Evolutionary conservation across 2,329 filamentous ascomycete genomes (phyloP), one percentile per base, ranked within the genome.

Genomic region (Exserohilum rostratum): DNA sequence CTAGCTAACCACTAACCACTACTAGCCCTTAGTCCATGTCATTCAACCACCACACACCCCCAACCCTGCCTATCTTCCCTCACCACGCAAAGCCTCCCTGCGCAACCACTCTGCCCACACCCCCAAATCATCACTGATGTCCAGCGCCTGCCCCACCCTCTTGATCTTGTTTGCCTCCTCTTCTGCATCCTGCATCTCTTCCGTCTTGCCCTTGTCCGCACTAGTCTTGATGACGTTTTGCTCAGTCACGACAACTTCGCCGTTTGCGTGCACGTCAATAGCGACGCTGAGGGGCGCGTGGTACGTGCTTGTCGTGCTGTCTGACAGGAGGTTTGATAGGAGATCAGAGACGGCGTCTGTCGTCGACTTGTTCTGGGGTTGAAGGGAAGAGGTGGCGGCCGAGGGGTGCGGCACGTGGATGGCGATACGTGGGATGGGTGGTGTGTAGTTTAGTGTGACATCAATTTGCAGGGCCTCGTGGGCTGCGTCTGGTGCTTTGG

Each of bases 191-290:
- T 47, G 20, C 18, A 29, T 33, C 15, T 27, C 18, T 3, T 39
- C 20, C 17, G n/a, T 30, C 17, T n/a, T 4, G 20, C 13, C n/a
- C 18, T 6, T 18, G 40, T 15, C 12, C 6, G 46, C 31, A 34
- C n/a, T 44, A 4, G 33, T 20, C 4, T 11, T 46, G 13, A 84
- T 66, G 4, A 85, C 66, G 58, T 88, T 87, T 62, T 89, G 84
- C 20, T 83, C 80, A 3, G 80, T 73, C 31, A 90, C 77, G 15
- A 82, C 77, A 3, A 90, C 79, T 12, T 82, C 77, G 4, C 83
- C 87, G 51, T 87, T 86, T 31, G 82, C 77, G 17, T 83, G 78
- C 15, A 90, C 82, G 62, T 85, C 84, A 11, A 90, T 64, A 22
- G 80, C 80, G 20, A 89, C 74, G 54, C 82, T 82, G 25, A 73